A percentile compares a stretch with the other conserved stretches of the same genome.
Evolutionary conservation across 768 basidiomycete genomes (phyloP).

Genomic region (Tylopilus balloui): DNA sequence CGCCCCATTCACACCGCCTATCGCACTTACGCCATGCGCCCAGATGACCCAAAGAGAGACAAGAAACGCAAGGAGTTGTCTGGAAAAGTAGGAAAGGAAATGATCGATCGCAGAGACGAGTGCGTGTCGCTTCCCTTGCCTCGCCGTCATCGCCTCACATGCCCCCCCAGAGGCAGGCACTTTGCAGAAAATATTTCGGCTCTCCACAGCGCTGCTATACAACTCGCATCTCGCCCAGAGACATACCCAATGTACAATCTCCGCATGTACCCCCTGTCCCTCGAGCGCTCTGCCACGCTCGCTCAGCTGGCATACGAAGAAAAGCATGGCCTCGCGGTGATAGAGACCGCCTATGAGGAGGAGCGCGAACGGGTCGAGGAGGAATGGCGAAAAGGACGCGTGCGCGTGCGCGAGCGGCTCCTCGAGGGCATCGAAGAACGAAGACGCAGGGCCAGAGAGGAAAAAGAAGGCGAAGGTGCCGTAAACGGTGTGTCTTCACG

Average conservation of each 20-base stretch:
- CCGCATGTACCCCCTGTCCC: constrained; percentile 64
- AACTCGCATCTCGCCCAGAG: constrained; percentile 67
- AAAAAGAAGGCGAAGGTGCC: constrained; percentile 86
- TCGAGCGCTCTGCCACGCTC: constrained; percentile 74
- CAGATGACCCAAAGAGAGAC: constrained; percentile 53
- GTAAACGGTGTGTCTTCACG: constrained; percentile 48
- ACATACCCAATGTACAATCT: constrained; percentile 61
- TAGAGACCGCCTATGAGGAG: constrained; percentile 69
- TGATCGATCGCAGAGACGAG: constrained; percentile 74
- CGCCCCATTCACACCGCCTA: constrained; percentile 1
- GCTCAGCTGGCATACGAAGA: constrained; percentile 65
- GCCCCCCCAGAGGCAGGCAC: constrained; percentile 49
- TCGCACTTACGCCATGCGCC: constrained; percentile 29
- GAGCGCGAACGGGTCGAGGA: constrained; percentile 78
- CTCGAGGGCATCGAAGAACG: constrained; percentile 84
- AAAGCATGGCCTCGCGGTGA: constrained; percentile 60
- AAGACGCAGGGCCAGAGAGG: constrained; percentile 71
- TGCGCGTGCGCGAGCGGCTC: constrained; percentile 69
- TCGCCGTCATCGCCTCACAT: constrained; percentile 11
- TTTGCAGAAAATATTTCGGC: constrained; percentile 58
- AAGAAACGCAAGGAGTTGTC: constrained; percentile 65
- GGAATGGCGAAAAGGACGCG: constrained; percentile 73
- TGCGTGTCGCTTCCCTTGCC: constrained; percentile 32
- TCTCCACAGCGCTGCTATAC: constrained; percentile 54
- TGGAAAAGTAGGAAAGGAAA: constrained; percentile 69